Evolutionary conservation across 768 basidiomycete species (phyloP), one percentile per base, ranked within the genome.

Genomic region (Collybia nuda): DNA sequence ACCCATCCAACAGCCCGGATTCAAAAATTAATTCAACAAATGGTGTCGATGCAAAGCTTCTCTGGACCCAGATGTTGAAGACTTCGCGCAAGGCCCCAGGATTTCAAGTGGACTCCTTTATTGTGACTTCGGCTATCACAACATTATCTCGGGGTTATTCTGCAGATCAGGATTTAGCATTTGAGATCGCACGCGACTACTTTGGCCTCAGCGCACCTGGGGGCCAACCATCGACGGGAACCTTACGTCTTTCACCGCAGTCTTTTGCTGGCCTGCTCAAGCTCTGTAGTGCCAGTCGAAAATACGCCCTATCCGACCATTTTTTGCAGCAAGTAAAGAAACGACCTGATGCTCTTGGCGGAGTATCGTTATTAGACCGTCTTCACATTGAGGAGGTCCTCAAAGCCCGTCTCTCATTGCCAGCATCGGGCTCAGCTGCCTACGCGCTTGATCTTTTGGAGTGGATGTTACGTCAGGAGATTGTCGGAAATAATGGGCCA

Each of bases 31-130:
- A 61, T 37, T 50, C 55, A 28, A 71, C 82, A 64, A 75, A 75
- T 49, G 81, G 85, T 7, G 77, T 81, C 15, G 85, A 90, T 53
- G 87, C 85, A 12, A 85, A 78, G 59, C 71, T 87, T 14, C 66
- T 93, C 12, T 92, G 90, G 90, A 72, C 67, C 9, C 81, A 85
- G 60, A 75, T 86, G 67, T 58, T 78, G 51, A 85, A 82, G 55
- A 69, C 74, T 15, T 64, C 76, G 14, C 74, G 77, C 49, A 77
- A 72, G 52, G 65, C 63, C 7, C 59, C 74, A 2, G 67, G 72
- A 7, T 73, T 87, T 40, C 52, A 64, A 38, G 64, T 86, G 21
- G 87, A 90, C 59, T 70, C 77, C 3, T 71, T 76, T 50, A 62
- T 82, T 41, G 73, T 85, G 29, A 65, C 77, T 7, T 63, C 80